Percentiles rank a stretch among this genome's conserved stretches.
Evolutionary conservation across 306 rosid species (phyloP).

Genomic region (Gleditsia sinensis): DNA sequence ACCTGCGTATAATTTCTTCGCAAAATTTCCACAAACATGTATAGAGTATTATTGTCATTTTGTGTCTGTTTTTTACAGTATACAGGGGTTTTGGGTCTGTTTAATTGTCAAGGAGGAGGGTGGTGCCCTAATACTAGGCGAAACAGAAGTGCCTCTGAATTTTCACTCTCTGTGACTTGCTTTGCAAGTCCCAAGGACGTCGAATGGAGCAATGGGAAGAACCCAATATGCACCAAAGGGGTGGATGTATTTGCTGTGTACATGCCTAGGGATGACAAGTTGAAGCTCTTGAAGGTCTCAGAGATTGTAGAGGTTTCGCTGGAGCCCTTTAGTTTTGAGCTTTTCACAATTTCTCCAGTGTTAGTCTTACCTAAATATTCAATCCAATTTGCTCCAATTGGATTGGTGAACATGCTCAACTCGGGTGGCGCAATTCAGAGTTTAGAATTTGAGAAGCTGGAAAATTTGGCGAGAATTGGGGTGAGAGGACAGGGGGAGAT

Average conservation of each 20-base stretch:
- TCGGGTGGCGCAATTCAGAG: constrained; percentile 64
- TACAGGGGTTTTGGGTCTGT: constrained; percentile 63
- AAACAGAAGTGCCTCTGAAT: constrained; percentile 54
- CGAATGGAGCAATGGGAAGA: constrained; percentile 59
- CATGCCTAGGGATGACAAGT: constrained; percentile 46
- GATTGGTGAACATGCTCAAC: constrained; percentile 74
- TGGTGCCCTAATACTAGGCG: constrained; percentile 62
- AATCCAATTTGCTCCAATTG: constrained; percentile 65
- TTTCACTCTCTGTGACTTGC: constrained; percentile 47
- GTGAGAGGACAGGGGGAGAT: constrained; percentile 62
- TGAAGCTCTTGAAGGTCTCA: constrained; percentile 51
- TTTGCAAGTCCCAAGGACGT: constrained; percentile 58
- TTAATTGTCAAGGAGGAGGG: constrained; percentile 90
- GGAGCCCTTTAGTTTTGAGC: constrained; percentile 60
- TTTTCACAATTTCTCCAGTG: constrained; percentile 57
- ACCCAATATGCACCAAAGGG: constrained; percentile 45
- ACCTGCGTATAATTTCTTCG: background rate
- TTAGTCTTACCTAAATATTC: constrained; percentile 23
- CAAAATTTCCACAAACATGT: background rate
- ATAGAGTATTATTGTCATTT: background rate
- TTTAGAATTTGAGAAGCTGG: constrained; percentile 44
- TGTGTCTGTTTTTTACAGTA: constrained; percentile 41
- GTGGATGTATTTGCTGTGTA: constrained; percentile 57
- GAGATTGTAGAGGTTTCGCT: constrained; percentile 56
- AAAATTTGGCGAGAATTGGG: constrained; percentile 43